Conservation (phyloP, 2,329 filamentous ascomycete species). For the Calonectria montana region DNA sequence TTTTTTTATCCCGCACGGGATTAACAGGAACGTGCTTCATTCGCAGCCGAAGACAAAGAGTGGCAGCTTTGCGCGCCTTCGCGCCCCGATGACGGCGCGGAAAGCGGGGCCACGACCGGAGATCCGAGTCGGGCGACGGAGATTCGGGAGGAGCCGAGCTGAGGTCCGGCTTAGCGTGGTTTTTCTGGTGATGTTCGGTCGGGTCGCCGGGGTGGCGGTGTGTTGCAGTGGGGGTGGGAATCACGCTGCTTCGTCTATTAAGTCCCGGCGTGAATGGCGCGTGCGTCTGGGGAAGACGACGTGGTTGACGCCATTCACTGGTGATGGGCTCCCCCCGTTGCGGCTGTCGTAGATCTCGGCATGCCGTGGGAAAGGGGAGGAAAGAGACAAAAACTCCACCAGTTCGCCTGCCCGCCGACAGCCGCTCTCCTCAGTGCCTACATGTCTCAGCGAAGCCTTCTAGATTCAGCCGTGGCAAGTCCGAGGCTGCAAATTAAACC, state of each 20-base stretch:
- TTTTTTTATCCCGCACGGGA: constrained; percentile 2
- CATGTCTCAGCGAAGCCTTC: neutral
- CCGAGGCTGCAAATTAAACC: constrained; percentile 32
- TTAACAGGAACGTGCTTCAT: constrained; percentile 1
- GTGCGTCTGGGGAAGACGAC: neutral
- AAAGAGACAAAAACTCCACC: neutral
- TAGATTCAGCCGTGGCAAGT: constrained; percentile 31
- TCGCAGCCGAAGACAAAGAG: constrained; percentile 21
- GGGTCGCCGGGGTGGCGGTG: constrained; percentile 23
- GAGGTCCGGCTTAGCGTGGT: constrained; percentile 23
- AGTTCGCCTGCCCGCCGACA: neutral
- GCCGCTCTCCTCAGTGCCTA: neutral
- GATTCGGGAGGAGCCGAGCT: constrained; percentile 43
- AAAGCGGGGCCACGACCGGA: constrained; percentile 38
- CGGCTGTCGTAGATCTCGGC: neutral
- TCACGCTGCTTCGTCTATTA: neutral
- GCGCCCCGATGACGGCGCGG: constrained; percentile 41
- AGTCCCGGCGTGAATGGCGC: constrained; percentile 6
- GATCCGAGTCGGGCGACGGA: constrained; percentile 42
- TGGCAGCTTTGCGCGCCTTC: constrained; percentile 7
- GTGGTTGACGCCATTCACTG: constrained; percentile 3
- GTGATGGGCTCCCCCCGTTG: neutral
- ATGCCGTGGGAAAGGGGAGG: neutral
- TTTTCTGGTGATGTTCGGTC: constrained; percentile 1
- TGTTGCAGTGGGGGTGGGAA: constrained; percentile 27